A percentile compares a stretch with the other conserved stretches of the same genome.
Evolutionary conservation across 1,284 basidiomycete genomes (phyloP).

Genomic region (Ustilago cynodontis): DNA sequence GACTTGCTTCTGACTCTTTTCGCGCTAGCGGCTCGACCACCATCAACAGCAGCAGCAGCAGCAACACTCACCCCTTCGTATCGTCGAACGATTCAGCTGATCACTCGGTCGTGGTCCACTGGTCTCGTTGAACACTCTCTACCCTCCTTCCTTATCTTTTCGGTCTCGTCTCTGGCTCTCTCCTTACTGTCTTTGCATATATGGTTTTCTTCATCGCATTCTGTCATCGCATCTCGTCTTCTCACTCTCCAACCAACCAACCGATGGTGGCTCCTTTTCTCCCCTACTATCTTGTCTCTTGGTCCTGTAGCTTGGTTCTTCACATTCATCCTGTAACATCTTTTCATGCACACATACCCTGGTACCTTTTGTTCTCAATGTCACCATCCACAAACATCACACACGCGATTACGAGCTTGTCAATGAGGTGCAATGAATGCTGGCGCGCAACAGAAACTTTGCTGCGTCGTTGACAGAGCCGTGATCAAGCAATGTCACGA

Average conservation of each 20-base stretch:
- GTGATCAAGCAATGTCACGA: conserved; percentile 24
- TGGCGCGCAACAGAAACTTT: not conserved
- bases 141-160: not conserved
- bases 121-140: conserved; percentile 28
- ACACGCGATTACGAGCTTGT: not conserved
- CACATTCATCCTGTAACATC: conserved; percentile 22
- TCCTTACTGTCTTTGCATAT: not conserved
- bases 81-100: conserved; percentile 13
- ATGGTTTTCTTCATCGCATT: conserved; percentile 10
- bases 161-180: not conserved
- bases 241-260: not conserved
- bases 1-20: not conserved
- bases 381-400: conserved; percentile 14
- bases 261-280: not conserved
- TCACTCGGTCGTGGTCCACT: conserved; percentile 37
- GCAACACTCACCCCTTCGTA: not conserved
- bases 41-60: conserved; percentile 11
- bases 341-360: conserved; percentile 16
- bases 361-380: conserved; percentile 13
- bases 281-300: not conserved
- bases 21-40: not conserved
- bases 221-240: conserved; percentile 12
- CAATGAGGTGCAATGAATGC: not conserved
- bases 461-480: not conserved
- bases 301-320: conserved; percentile 1